A percentile compares a stretch with the other conserved stretches of the same genome.
Evolutionary conservation across 768 basidiomycete genomes (phyloP).

Genomic region (Hydnomerulius pinastri): DNA sequence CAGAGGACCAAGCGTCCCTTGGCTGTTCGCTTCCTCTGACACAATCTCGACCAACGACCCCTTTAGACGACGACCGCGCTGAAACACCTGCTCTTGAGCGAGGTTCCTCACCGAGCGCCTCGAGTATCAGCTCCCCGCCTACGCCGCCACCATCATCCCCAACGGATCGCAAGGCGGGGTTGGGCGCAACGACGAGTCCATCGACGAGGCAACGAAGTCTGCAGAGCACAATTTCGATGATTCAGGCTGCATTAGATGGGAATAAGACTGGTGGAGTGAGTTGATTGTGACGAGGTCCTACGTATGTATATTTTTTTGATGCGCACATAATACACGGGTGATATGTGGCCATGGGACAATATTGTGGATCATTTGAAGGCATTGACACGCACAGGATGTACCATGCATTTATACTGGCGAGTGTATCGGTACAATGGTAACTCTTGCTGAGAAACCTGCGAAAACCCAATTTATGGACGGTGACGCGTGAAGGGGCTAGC

Average conservation of each 20-base stretch:
- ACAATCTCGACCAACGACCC: slow-evolving; percentile 12
- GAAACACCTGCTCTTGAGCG: slow-evolving; percentile 29
- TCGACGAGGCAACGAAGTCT: slow-evolving; percentile 24
- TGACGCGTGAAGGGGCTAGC: too few relatives aligned
- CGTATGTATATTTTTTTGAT: too few relatives aligned
- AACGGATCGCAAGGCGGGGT: slow-evolving; percentile 18
- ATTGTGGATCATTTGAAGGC: too few relatives aligned
- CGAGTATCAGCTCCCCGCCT: slow-evolving; percentile 25
- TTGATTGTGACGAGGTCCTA: too few relatives aligned
- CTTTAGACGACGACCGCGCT: slow-evolving; percentile 37
- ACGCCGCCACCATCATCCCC: slow-evolving; percentile 23
- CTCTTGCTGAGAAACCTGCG: too few relatives aligned
- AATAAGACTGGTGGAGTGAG: slow-evolving; percentile 19
- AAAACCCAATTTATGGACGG: too few relatives aligned
- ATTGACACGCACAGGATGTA: too few relatives aligned
- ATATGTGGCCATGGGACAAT: too few relatives aligned
- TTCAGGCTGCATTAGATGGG: slow-evolving; percentile 29
- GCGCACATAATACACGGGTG: too few relatives aligned
- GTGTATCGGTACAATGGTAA: too few relatives aligned
- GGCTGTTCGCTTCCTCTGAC: neutral
- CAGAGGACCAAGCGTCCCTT: slow-evolving; percentile 20
- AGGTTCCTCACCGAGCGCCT: slow-evolving; percentile 24
- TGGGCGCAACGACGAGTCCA: slow-evolving; percentile 21
- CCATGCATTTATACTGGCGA: too few relatives aligned
- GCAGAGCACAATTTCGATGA: slow-evolving; percentile 27